Percentiles rank a stretch among this genome's conserved stretches.
Conservation (phyloP, 805 yeast genomes). For the Ogataea parapolymorpha region DNA sequence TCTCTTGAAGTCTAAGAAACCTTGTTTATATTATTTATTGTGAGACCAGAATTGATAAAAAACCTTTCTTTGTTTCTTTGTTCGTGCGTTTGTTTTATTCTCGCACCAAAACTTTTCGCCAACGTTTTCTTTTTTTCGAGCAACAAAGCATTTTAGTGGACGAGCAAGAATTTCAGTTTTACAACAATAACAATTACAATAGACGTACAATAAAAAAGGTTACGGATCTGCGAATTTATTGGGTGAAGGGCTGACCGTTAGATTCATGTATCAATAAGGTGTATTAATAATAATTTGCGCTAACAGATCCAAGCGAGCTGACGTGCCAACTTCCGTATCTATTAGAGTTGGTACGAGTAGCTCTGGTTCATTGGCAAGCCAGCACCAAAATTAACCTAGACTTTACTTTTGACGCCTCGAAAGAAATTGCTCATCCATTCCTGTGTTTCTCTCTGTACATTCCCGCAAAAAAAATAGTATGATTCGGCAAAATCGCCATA, state of each 20-base stretch:
- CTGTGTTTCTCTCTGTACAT: neutral
- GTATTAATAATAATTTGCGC: neutral
- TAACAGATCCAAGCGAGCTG: neutral
- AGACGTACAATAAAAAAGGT: neutral
- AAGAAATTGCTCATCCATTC: neutral
- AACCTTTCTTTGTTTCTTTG: conserved; percentile 11
- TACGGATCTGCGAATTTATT: neutral
- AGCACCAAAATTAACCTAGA: too few species aligned
- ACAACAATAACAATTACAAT: conserved; percentile 4
- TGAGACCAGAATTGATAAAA: conserved; percentile 3
- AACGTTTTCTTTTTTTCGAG: conserved; percentile 13
- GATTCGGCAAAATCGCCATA: neutral
- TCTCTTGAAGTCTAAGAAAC: neutral
- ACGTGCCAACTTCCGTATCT: neutral
- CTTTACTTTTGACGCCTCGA: too few species aligned
- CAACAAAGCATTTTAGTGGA: conserved; percentile 13
- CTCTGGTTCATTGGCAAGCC: too few species aligned
- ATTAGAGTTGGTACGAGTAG: neutral
- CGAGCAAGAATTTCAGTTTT: neutral
- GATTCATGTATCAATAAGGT: neutral
- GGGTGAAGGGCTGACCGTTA: conserved; percentile 1
- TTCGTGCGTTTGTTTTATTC: conserved; percentile 8
- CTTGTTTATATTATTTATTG: conserved; percentile 7
- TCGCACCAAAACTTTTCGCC: conserved; percentile 9
- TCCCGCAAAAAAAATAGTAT: neutral